phyloP scores from a whole-genome alignment of 2,329 filamentous ascomycete genomes.

The Mycocentrospora acerina region DNA sequence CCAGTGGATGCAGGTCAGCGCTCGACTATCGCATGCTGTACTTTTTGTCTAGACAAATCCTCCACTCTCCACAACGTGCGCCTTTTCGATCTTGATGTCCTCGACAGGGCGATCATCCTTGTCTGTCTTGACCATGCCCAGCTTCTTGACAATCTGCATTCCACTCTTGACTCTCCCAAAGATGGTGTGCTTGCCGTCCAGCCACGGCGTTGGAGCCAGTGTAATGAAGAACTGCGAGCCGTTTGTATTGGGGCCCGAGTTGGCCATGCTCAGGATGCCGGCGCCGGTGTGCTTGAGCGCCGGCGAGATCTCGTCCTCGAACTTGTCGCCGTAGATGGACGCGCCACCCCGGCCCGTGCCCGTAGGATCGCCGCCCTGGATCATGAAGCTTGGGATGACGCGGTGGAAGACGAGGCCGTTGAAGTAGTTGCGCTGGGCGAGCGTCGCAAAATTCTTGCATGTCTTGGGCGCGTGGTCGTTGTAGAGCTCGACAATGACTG shows the following conservation, averaged over 20 bases:
- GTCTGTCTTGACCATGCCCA: conserved; percentile 85
- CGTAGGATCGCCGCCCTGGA: conserved; percentile 91
- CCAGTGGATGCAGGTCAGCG: too few species aligned
- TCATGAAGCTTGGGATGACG: conserved; percentile 94
- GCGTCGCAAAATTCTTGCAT: conserved; percentile 82
- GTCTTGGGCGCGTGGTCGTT: conserved; percentile 83
- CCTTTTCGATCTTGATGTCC: conserved; percentile 76
- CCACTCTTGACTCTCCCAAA: conserved; percentile 88
- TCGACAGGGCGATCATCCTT: conserved; percentile 78
- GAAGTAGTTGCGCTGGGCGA: conserved; percentile 84
- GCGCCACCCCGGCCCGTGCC: conserved; percentile 87
- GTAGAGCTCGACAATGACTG: conserved; percentile 87
- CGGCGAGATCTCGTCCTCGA: conserved; percentile 84
- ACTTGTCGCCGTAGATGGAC: conserved; percentile 90
- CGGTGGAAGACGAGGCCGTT: conserved; percentile 85
- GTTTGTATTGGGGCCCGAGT: conserved; percentile 89
- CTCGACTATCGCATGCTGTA: neutral
- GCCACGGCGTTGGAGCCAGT: conserved; percentile 88
- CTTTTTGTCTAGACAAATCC: conserved; percentile 41
- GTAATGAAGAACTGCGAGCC: conserved; percentile 97
- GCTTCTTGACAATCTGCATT: conserved; percentile 78
- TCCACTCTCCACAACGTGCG: conserved; percentile 66
- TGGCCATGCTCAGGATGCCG: conserved; percentile 95
- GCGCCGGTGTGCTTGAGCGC: conserved; percentile 87
- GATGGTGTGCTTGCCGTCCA: conserved; percentile 96